phyloP scores from a whole-genome alignment of 306 rosid genomes.

The Calophaca sinica region DNA sequence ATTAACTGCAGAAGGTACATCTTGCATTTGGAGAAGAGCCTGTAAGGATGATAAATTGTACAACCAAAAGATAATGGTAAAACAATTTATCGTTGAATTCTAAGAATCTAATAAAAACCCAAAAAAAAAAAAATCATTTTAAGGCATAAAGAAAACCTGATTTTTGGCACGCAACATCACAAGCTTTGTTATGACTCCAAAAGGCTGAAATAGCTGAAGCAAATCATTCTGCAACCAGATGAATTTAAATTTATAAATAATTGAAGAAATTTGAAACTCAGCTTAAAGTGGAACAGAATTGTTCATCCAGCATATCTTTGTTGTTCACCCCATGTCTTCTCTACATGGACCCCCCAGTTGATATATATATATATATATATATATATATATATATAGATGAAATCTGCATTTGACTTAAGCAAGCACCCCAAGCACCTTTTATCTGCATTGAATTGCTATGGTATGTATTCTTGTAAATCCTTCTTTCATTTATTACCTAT shows the following conservation, averaged over 20 bases:
- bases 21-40: slow-evolving; percentile 99
- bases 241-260: slow-evolving; percentile 35
- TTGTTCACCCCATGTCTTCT: slow-evolving; percentile 5
- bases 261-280: slow-evolving; percentile 9
- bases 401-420: slow-evolving; percentile 21
- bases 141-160: slow-evolving; percentile 68
- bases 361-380: slow-evolving; percentile 21
- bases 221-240: slow-evolving; percentile 79
- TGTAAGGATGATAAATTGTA: slow-evolving; percentile 44
- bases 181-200: slow-evolving; percentile 98
- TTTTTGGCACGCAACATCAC: slow-evolving; percentile 99
- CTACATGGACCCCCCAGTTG: not conserved
- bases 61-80: slow-evolving; percentile 36
- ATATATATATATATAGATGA: slow-evolving; percentile 16
- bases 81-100: slow-evolving; percentile 15
- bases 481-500: slow-evolving; percentile 4
- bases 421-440: slow-evolving; percentile 17
- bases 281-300: not conserved
- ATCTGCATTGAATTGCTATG: not conserved
- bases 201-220: slow-evolving; percentile 97
- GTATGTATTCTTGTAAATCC: not conserved
- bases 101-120: slow-evolving; percentile 26
- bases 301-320: not conserved
- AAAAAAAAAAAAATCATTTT: not conserved
- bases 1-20: slow-evolving; percentile 79